Conservation (phyloP, 176 grass and related monocot species). For the Triticum dicoccoides region DNA sequence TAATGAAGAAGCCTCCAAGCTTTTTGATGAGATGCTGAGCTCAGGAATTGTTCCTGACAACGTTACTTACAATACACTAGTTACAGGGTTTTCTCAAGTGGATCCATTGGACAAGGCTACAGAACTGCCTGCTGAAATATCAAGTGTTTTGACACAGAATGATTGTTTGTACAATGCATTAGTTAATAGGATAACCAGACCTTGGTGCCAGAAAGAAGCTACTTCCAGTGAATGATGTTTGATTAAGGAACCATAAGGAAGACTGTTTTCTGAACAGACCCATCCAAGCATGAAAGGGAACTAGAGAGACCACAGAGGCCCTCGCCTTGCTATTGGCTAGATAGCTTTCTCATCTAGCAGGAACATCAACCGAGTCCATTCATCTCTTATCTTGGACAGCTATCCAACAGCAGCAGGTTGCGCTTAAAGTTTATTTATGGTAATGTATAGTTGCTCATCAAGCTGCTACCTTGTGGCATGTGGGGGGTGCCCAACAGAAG, state of each 20-base stretch:
- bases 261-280: neutral
- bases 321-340: neutral
- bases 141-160: conserved; percentile 42
- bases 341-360: conserved; percentile 7
- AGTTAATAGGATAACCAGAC: conserved; percentile 58
- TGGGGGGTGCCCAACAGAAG: neutral
- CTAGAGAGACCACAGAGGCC: neutral
- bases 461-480: conserved; percentile 1
- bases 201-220: conserved; percentile 47
- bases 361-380: neutral
- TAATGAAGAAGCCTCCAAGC: conserved; percentile 55
- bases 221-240: conserved; percentile 42
- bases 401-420: conserved; percentile 4
- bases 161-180: conserved; percentile 48
- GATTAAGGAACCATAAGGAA: conserved; percentile 28
- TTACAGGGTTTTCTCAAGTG: conserved; percentile 48
- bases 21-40: conserved; percentile 76
- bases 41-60: conserved; percentile 64
- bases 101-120: conserved; percentile 45
- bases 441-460: neutral
- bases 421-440: conserved; percentile 2
- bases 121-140: conserved; percentile 43
- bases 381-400: neutral
- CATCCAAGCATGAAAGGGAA: conserved; percentile 11
- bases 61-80: conserved; percentile 64